These are phyloP conservation scores for Dendrobium nobile DNA, from an alignment of 106 monocot genomes.

Conservation along the genomic window DNA sequence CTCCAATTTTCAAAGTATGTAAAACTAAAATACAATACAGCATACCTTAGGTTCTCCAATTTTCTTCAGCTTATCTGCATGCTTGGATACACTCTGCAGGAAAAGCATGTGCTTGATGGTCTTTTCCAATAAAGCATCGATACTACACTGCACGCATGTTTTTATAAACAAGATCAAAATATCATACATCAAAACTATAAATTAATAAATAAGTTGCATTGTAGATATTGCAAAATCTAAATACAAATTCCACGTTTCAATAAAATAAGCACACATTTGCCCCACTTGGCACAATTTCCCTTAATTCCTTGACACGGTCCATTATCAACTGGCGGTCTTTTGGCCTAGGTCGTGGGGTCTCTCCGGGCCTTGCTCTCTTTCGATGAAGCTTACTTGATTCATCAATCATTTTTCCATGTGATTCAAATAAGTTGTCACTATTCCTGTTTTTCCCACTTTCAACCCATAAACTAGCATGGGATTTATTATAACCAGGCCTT, in stretches of 20 bases:
- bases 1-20: too few species aligned
- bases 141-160: slow-evolving; percentile 57
- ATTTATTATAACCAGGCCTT: slow-evolving; percentile 32
- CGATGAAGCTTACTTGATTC: slow-evolving; percentile 48
- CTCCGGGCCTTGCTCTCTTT: slow-evolving; percentile 72
- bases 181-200: not conserved
- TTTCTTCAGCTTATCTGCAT: slow-evolving; percentile 75
- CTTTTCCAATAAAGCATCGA: slow-evolving; percentile 79
- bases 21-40: not conserved
- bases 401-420: slow-evolving; percentile 15
- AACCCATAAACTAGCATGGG: slow-evolving; percentile 62
- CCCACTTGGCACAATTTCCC: slow-evolving; percentile 92
- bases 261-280: slow-evolving; percentile 49
- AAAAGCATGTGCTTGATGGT: slow-evolving; percentile 96
- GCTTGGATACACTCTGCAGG: slow-evolving; percentile 80
- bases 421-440: slow-evolving; percentile 18
- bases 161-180: not conserved
- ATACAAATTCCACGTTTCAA: slow-evolving; percentile 5
- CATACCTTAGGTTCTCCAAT: slow-evolving; percentile 60
- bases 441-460: slow-evolving; percentile 43
- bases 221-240: not conserved
- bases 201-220: not conserved
- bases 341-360: slow-evolving; percentile 69
- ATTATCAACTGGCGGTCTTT: slow-evolving; percentile 94
- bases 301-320: slow-evolving; percentile 85